These are phyloP conservation scores for Wallemia hederae DNA, from an alignment of 1,284 basidiomycete species.

Conservation along the genomic window DNA sequence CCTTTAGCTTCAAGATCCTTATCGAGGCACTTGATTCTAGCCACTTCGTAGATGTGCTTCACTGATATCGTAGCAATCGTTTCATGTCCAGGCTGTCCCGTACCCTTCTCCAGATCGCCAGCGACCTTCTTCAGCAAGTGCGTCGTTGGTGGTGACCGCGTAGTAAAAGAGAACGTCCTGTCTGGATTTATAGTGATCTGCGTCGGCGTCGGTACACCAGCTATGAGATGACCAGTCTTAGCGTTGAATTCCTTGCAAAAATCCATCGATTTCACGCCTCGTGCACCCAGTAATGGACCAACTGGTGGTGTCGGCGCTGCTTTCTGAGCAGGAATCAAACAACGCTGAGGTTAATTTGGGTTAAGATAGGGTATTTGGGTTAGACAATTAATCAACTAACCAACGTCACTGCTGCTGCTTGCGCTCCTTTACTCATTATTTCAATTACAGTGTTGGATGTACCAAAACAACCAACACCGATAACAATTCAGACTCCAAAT, in stretches of 20 bases:
- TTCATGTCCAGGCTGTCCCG: constrained; percentile 46
- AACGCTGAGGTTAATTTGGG: constrained; percentile 25
- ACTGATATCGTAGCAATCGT: constrained; percentile 52
- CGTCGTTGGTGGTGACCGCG: constrained; percentile 68
- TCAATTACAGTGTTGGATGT: too few relatives aligned
- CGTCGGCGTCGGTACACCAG: constrained; percentile 65
- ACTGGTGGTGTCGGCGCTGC: constrained; percentile 87
- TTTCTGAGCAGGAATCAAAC: constrained; percentile 75
- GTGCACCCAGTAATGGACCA: constrained; percentile 84
- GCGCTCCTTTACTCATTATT: background rate
- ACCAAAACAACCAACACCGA: too few relatives aligned
- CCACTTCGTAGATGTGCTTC: constrained; percentile 97
- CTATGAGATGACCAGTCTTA: constrained; percentile 57
- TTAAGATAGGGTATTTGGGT: background rate
- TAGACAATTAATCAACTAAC: background rate
- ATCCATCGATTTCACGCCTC: constrained; percentile 98
- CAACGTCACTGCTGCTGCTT: background rate
- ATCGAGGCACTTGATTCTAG: constrained; percentile 82
- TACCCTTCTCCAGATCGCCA: constrained; percentile 66
- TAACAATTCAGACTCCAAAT: too few relatives aligned
- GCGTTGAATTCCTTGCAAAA: constrained; percentile 97
- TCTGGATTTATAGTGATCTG: constrained; percentile 79
- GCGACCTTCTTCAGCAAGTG: constrained; percentile 69
- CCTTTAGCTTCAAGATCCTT: constrained; percentile 54
- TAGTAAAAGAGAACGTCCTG: constrained; percentile 73